These are phyloP conservation scores for Syncephalastrum contaminatum DNA, from an alignment of 371 early-diverging fungal genomes.

Conservation along the genomic window DNA sequence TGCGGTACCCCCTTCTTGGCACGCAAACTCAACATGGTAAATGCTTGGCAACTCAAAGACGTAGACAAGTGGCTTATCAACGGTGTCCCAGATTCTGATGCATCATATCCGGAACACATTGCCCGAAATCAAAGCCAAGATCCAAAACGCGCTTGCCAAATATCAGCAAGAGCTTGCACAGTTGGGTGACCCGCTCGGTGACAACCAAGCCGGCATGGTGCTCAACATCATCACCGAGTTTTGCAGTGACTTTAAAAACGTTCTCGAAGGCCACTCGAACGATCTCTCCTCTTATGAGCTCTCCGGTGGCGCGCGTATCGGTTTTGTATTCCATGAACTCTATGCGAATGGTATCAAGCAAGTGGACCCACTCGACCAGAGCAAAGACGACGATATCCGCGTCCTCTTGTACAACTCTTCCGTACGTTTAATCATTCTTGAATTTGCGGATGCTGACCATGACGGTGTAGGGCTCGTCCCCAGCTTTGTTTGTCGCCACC, in stretches of 20 bases:
- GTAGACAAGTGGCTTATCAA: not conserved
- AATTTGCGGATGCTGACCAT: not conserved
- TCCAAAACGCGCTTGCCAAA: conserved; percentile 78
- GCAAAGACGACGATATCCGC: conserved; percentile 97
- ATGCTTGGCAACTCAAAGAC: not conserved
- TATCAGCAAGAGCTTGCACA: conserved; percentile 83
- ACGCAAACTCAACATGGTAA: conserved; percentile 89
- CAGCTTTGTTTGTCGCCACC: conserved; percentile 96
- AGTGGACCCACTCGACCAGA: conserved; percentile 95
- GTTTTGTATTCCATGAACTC: conserved; percentile 98
- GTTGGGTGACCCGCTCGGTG: conserved; percentile 90
- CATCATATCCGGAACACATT: conserved; percentile 95
- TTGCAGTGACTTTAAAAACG: conserved; percentile 89
- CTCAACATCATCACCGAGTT: conserved; percentile 97
- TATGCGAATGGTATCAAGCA: conserved; percentile 89
- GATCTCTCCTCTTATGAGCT: conserved; percentile 93
- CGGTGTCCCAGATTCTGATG: conserved; percentile 80
- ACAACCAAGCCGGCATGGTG: conserved; percentile 77
- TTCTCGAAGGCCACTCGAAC: conserved; percentile 92
- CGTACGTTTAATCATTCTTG: conserved; percentile 33
- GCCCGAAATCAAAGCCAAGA: conserved; percentile 97
- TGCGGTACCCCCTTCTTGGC: conserved; percentile 99
- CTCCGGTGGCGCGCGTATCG: conserved; percentile 97
- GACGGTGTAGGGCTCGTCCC: conserved; percentile 81
- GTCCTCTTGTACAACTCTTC: conserved; percentile 98